phyloP scores from a whole-genome alignment of 495 filamentous ascomycete species.

The Tuber calosporum region DNA sequence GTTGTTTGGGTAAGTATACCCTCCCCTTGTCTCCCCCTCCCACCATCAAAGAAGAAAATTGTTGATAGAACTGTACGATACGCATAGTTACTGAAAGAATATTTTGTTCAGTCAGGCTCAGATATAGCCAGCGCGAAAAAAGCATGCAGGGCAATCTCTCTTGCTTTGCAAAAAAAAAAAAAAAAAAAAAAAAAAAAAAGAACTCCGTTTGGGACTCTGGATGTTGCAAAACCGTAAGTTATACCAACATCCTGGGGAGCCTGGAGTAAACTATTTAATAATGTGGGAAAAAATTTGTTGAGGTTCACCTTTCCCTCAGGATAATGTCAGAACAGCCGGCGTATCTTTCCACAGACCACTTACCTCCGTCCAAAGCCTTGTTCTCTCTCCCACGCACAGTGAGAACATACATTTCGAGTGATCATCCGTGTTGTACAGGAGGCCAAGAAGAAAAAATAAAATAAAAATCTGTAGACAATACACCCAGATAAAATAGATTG shows the following conservation, averaged over 20 bases:
- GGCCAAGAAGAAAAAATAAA: not conserved
- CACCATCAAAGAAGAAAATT: not conserved
- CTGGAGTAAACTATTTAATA: not conserved
- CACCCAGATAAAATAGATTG: not conserved
- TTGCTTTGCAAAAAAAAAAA: not conserved
- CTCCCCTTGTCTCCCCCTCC: not conserved
- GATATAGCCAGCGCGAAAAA: not conserved
- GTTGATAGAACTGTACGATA: not conserved
- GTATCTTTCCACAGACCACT: not conserved
- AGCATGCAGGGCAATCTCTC: not conserved
- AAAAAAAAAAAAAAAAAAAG: no score
- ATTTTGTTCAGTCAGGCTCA: not conserved
- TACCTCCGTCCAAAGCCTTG: not conserved
- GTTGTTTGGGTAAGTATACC: conserved; percentile 3
- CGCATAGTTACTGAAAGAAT: not conserved
- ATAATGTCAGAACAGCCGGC: not conserved
- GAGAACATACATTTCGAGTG: not conserved
- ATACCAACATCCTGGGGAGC: not conserved
- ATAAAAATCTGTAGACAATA: not conserved
- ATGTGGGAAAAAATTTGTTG: not conserved
- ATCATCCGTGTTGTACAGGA: not conserved
- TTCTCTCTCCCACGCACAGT: not conserved
- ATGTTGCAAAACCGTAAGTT: not conserved
- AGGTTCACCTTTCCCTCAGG: not conserved
- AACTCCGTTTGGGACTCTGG: not conserved